A percentile compares a stretch with the other conserved stretches of the same genome.
These are phyloP conservation scores for Artomyces pyxidatus DNA, from an alignment of 768 basidiomycete genomes.

Conservation along the genomic window DNA sequence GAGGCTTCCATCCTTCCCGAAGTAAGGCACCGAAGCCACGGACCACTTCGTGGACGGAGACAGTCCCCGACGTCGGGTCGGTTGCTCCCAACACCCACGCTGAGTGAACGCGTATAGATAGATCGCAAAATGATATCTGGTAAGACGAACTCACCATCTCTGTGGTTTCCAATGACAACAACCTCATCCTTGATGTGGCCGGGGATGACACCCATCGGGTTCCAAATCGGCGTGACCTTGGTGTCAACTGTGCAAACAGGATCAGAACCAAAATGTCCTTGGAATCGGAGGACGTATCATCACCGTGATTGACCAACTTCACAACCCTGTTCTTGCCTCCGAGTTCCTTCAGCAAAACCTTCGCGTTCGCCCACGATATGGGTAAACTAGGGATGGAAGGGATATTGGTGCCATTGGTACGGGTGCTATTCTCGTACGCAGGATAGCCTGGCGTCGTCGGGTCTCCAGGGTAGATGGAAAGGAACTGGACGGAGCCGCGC, in stretches of 20 bases:
- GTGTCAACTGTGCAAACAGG: constrained; percentile 47
- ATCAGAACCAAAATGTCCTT: not conserved
- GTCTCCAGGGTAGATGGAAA: constrained; percentile 55
- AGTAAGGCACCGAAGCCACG: constrained; percentile 65
- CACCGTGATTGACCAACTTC: constrained; percentile 51
- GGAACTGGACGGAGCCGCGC: constrained; percentile 73
- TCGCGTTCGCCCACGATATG: constrained; percentile 79
- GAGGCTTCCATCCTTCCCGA: constrained; percentile 73
- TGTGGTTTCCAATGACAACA: constrained; percentile 80
- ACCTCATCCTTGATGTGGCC: constrained; percentile 81
- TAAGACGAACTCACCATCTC: constrained; percentile 60
- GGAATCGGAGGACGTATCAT: not conserved
- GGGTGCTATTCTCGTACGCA: constrained; percentile 73
- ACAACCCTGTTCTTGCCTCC: constrained; percentile 37
- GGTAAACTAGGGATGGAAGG: constrained; percentile 84
- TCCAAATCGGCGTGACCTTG: constrained; percentile 86
- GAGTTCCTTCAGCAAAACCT: constrained; percentile 43
- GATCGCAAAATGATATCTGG: constrained; percentile 7
- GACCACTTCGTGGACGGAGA: constrained; percentile 68
- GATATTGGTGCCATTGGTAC: constrained; percentile 50
- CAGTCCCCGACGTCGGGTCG: constrained; percentile 77
- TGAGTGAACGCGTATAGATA: constrained; percentile 13
- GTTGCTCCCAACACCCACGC: constrained; percentile 76
- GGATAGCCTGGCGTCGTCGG: constrained; percentile 87
- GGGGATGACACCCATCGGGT: constrained; percentile 75